Percentiles rank a stretch among this genome's conserved stretches.
These are phyloP conservation scores for Didymella glomerata DNA, from an alignment of 2,329 filamentous ascomycete species.

Conservation along the genomic window DNA sequence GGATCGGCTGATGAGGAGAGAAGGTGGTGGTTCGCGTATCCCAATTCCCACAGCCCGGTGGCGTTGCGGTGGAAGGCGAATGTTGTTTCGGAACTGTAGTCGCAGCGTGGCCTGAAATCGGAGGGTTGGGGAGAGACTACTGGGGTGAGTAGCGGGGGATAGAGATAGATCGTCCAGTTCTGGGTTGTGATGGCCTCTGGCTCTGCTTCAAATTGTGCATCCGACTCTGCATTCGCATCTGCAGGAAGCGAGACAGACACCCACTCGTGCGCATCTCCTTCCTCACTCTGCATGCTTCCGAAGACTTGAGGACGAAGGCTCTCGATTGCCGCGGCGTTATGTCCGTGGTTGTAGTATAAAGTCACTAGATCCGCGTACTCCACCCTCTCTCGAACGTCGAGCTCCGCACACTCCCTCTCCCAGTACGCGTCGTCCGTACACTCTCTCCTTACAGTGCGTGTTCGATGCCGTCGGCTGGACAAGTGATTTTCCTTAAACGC, in stretches of 20 bases:
- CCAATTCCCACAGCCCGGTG: slow-evolving; percentile 1
- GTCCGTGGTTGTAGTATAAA: slow-evolving; percentile 1
- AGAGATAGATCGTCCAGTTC: not conserved
- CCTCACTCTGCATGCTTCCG: not conserved
- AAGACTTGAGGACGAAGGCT: not conserved
- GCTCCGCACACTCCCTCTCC: not conserved
- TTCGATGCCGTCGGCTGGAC: not conserved
- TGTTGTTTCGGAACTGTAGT: not conserved
- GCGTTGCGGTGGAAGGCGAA: slow-evolving; percentile 1
- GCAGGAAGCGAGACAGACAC: not conserved
- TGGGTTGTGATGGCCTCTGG: too few species aligned
- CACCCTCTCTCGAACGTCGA: not conserved
- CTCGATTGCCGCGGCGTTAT: not conserved
- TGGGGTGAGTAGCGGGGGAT: too few species aligned
- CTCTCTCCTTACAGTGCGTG: not conserved
- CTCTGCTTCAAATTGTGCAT: too few species aligned
- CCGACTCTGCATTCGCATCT: too few species aligned
- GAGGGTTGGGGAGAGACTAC: too few species aligned
- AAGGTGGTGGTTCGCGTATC: not conserved
- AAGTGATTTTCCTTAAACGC: not conserved
- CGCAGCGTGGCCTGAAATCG: not conserved
- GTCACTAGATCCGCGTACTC: not conserved
- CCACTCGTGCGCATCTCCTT: not conserved
- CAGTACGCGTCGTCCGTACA: not conserved
- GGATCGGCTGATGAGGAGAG: not conserved